Evolutionary conservation across 768 basidiomycete species (phyloP).

Genomic region (Phlegmacium glaucopus): DNA sequence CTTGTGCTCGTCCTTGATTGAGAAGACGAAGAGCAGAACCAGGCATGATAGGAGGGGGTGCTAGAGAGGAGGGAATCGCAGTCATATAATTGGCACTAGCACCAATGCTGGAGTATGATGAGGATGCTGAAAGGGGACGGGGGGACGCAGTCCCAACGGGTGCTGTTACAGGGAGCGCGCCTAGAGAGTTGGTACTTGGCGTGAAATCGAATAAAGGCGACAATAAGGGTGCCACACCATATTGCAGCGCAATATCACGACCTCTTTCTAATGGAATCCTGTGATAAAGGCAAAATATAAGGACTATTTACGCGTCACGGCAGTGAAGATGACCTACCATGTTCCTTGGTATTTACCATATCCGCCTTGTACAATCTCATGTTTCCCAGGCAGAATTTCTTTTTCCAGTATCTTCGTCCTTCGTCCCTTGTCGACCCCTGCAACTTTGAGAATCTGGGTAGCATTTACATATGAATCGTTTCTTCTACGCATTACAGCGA

Average conservation of each 20-base stretch:
- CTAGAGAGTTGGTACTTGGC: slow-evolving; percentile 68
- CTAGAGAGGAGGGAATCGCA: slow-evolving; percentile 51
- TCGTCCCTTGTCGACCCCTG: slow-evolving; percentile 94
- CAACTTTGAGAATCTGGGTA: slow-evolving; percentile 98
- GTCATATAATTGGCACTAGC: slow-evolving; percentile 41
- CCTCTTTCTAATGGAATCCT: slow-evolving; percentile 98
- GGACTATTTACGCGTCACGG: slow-evolving; percentile 11
- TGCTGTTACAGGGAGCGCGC: slow-evolving; percentile 57
- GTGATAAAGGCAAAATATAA: not conserved
- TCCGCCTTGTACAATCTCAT: slow-evolving; percentile 98
- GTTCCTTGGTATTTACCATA: slow-evolving; percentile 99
- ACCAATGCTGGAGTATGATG: slow-evolving; percentile 60
- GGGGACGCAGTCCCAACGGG: slow-evolving; percentile 50
- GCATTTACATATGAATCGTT: slow-evolving; percentile 97
- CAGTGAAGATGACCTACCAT: slow-evolving; percentile 57
- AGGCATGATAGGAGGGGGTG: slow-evolving; percentile 84
- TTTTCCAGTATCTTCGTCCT: slow-evolving; percentile 97
- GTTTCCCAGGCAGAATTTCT: slow-evolving; percentile 91
- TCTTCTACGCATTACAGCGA: slow-evolving; percentile 96
- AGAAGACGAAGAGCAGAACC: slow-evolving; percentile 81
- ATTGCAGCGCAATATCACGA: slow-evolving; percentile 88
- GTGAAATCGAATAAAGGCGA: slow-evolving; percentile 92
- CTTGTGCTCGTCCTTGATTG: slow-evolving; percentile 84
- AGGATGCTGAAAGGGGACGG: slow-evolving; percentile 64
- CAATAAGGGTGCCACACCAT: slow-evolving; percentile 85